phyloP scores from a whole-genome alignment of 2,329 filamentous ascomycete genomes.

The Triangularia verruculosa region DNA sequence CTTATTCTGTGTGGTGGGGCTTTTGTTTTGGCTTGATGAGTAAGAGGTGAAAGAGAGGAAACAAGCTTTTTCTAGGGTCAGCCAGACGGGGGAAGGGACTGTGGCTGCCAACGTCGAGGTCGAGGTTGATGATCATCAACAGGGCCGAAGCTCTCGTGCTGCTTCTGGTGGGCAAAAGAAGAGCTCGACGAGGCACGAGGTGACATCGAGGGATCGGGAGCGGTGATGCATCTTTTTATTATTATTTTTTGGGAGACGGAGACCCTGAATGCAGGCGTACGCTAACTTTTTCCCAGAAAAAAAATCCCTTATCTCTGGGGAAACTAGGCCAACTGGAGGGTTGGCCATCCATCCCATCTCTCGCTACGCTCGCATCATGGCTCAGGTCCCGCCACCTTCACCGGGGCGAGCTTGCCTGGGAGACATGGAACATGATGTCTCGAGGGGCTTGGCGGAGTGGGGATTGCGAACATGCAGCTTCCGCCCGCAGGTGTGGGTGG shows the following conservation, averaged over 20 bases:
- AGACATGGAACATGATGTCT: constrained; percentile 7
- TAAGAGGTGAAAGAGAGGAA: neutral
- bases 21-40: neutral
- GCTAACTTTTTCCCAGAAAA: constrained; percentile 15
- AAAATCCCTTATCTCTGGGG: constrained; percentile 28
- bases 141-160: constrained; percentile 2
- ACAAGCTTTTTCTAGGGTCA: neutral
- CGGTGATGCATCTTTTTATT: constrained; percentile 5
- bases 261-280: constrained; percentile 7
- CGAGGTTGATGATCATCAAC: neutral
- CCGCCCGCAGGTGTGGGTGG: neutral
- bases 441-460: neutral
- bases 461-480: neutral
- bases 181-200: neutral
- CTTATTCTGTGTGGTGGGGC: neutral
- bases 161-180: neutral
- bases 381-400: constrained; percentile 4
- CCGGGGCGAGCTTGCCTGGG: constrained; percentile 4
- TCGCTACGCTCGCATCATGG: neutral
- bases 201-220: neutral
- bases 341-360: neutral
- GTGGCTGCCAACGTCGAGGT: neutral
- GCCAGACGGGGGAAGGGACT: neutral
- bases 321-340: constrained; percentile 11
- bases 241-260: constrained; percentile 6